A percentile compares a stretch with the other conserved stretches of the same genome.
Conservation (phyloP, 1,139 yeast genomes). For the Eremothecium gossypii region DNA sequence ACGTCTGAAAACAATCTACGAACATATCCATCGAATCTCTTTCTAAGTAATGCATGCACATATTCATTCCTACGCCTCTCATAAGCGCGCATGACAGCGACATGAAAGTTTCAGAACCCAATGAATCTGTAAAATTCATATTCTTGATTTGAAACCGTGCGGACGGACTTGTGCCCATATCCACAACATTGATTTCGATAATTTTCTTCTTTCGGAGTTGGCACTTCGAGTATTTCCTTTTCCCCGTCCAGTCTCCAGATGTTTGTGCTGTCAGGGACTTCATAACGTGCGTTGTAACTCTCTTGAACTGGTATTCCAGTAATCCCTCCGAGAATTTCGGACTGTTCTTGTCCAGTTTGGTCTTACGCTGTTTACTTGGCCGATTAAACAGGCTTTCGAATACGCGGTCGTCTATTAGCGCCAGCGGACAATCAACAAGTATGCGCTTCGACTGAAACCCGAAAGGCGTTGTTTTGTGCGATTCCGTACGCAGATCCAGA, state of each 20-base stretch:
- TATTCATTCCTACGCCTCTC: constrained; percentile 18
- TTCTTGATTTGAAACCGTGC: constrained; percentile 12
- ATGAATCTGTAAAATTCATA: constrained; percentile 20
- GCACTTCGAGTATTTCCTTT: too few relatives aligned
- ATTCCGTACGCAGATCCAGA: constrained; percentile 21
- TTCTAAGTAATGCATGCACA: constrained; percentile 26
- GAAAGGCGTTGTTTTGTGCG: constrained; percentile 11
- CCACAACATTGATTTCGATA: constrained; percentile 22
- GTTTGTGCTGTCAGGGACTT: constrained; percentile 12
- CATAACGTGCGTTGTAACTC: constrained; percentile 16
- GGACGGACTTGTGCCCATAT: not conserved
- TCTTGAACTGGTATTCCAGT: constrained; percentile 22
- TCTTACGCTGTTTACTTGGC: constrained; percentile 9
- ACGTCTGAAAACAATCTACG: constrained; percentile 23
- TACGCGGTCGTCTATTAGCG: constrained; percentile 17
- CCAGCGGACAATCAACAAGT: constrained; percentile 21
- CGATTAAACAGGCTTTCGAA: constrained; percentile 6
- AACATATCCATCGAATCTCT: constrained; percentile 22
- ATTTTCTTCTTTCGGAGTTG: constrained; percentile 8
- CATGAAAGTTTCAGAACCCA: constrained; percentile 18
- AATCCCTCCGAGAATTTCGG: constrained; percentile 17
- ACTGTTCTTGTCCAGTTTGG: constrained; percentile 10
- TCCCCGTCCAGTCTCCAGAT: constrained; percentile 14
- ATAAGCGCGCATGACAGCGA: constrained; percentile 23
- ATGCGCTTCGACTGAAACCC: constrained; percentile 12